Evolutionary conservation across 257 asterid species (phyloP), one percentile per base, ranked within the genome.

Genomic region (Cynanchum wilfordii): DNA sequence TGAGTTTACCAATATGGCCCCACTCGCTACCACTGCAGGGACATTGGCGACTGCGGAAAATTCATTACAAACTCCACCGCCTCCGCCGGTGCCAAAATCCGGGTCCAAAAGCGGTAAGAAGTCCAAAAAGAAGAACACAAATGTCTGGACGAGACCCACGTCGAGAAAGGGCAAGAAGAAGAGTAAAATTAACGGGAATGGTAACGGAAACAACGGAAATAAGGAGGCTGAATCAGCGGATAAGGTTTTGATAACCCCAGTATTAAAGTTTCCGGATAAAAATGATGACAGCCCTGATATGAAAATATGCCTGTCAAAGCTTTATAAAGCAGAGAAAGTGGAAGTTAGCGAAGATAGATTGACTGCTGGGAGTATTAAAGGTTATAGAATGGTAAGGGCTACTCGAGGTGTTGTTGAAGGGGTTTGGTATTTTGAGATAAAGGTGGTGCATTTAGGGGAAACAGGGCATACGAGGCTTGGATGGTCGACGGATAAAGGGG

Each of bases 361-460:
- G 80, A 87, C 80, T 64, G 99, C 98, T 9, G 90, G 97, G 24
- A 92, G 97, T 89, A 82, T 96, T 17, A 95, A 95, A 82, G 99
- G 99, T 68, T 95, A 90, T 57, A 86, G 98, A 68, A 95, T 92
- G 99, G 98, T 87, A 74, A 90, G 97, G 81, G 99, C 97, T 6
- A 95, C 98, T 3, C 81, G 98, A 36, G 98, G 98, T 17, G 97
- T 92, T 57, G 80, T 62, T 10, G 96, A 92, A 52, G 96, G 98
- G n/a, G 88, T 97, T 1, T 95, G 99, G 99, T 92, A 87, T 80
- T 95, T 85, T 59, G 99, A 95, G 92, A 87, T 95, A 75, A 91
- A 82, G 77, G 86, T 95, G 45, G 85, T 85, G 79, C 86, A 85
- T 73, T 82, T 95, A 81, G 99, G 99, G 58, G 98, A 89, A 72